These are phyloP conservation scores for Knufia petricola DNA, from an alignment of 2,329 filamentous ascomycete species.

Conservation along the genomic window DNA sequence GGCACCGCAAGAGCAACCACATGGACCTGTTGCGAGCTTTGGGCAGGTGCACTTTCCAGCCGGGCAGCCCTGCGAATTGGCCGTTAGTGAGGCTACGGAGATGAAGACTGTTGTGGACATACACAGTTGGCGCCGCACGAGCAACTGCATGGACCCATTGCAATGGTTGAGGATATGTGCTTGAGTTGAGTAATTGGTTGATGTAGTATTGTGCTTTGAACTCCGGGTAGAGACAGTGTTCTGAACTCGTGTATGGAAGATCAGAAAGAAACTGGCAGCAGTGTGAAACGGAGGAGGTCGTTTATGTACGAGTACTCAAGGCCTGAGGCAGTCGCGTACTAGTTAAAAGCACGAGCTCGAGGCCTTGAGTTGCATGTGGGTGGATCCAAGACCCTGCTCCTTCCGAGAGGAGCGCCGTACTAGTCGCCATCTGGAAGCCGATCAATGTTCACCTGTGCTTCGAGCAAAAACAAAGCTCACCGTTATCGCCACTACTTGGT, in stretches of 20 bases:
- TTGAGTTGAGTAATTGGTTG: background rate
- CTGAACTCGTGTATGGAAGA: slow-evolving; percentile 2
- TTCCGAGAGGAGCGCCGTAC: too few species aligned
- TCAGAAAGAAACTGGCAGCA: background rate
- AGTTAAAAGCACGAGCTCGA: too few species aligned
- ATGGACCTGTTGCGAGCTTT: slow-evolving; percentile 6
- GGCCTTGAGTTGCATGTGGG: slow-evolving; percentile 6
- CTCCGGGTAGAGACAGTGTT: background rate
- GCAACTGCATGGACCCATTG: slow-evolving; percentile 8
- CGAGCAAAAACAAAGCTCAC: too few species aligned
- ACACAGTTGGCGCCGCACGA: slow-evolving; percentile 8
- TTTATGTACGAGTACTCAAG: too few species aligned
- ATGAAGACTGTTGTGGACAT: background rate
- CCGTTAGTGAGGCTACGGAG: too few species aligned
- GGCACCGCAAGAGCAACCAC: slow-evolving; percentile 5
- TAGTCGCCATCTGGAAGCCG: too few species aligned
- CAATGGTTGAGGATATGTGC: background rate
- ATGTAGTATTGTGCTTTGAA: background rate
- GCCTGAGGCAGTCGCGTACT: too few species aligned
- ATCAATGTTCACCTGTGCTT: too few species aligned
- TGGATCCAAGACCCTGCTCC: too few species aligned
- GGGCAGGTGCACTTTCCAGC: background rate
- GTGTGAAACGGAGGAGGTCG: background rate
- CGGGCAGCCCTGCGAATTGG: too few species aligned
- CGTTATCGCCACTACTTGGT: too few species aligned